Conservation (phyloP, 176 grass and related monocot species). For the Rhipidocladum racemiflorum region DNA sequence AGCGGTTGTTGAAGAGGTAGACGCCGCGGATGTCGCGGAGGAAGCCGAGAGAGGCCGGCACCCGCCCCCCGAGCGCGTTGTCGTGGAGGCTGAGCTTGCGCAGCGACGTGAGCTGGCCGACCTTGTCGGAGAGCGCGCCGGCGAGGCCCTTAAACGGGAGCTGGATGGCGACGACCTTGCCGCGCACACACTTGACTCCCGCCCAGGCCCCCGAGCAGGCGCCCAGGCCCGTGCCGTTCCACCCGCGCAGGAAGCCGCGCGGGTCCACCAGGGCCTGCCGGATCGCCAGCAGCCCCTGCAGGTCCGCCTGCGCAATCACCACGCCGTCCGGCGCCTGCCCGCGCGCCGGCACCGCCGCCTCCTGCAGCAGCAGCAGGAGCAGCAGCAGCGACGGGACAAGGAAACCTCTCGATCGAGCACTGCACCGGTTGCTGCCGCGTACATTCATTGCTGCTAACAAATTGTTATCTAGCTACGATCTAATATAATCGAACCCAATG, state of each 20-base stretch:
- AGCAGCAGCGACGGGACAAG: neutral
- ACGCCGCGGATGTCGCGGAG: constrained; percentile 65
- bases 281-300: constrained; percentile 81
- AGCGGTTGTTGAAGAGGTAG: constrained; percentile 95
- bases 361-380: neutral
- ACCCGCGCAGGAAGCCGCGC: constrained; percentile 61
- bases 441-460: neutral
- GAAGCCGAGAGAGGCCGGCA: constrained; percentile 61
- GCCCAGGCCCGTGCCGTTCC: constrained; percentile 86
- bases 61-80: constrained; percentile 70
- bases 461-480: constrained; percentile 20
- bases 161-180: constrained; percentile 83
- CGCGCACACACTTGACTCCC: constrained; percentile 74
- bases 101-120: constrained; percentile 72
- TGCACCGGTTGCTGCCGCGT: neutral
- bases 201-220: constrained; percentile 88
- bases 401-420: neutral
- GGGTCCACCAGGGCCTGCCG: constrained; percentile 58
- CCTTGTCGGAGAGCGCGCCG: constrained; percentile 68
- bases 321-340: constrained; percentile 52
- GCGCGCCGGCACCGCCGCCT: neutral
- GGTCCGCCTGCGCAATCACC: constrained; percentile 68
- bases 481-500: neutral
- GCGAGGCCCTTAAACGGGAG: constrained; percentile 76
- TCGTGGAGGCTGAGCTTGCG: constrained; percentile 88